These are phyloP conservation scores for Caloboletus inedulis DNA, from an alignment of 1,284 basidiomycete species.

Conservation along the genomic window DNA sequence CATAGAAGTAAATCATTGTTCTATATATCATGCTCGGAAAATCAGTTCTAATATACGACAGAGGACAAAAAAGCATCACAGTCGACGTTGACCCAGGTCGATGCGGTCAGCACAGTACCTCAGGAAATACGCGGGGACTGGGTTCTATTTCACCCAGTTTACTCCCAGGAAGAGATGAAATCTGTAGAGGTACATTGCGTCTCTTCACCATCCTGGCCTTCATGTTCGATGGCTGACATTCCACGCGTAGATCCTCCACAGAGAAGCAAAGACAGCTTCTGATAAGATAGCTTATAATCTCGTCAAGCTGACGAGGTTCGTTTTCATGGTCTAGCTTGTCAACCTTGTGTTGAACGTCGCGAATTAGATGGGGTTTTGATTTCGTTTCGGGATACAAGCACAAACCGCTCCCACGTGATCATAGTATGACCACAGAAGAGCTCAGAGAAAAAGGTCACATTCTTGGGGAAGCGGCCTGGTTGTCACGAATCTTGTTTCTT, in stretches of 20 bases:
- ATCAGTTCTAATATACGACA: slow-evolving; percentile 10
- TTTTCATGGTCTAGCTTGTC: slow-evolving; percentile 1
- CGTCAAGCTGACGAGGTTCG: slow-evolving; percentile 56
- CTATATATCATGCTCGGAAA: background rate
- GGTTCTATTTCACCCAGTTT: slow-evolving; percentile 83
- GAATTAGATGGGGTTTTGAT: slow-evolving; percentile 64
- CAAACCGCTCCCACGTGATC: slow-evolving; percentile 56
- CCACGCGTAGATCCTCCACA: slow-evolving; percentile 60
- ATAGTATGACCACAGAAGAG: slow-evolving; percentile 64
- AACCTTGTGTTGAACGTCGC: slow-evolving; percentile 6
- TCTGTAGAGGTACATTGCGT: slow-evolving; percentile 57
- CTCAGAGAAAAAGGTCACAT: slow-evolving; percentile 71
- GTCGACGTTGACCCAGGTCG: slow-evolving; percentile 18
- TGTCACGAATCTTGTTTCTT: slow-evolving; percentile 83
- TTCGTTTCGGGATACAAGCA: slow-evolving; percentile 79
- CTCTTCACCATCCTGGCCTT: background rate
- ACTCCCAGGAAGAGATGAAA: slow-evolving; percentile 73
- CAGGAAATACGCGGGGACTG: slow-evolving; percentile 64
- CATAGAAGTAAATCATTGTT: slow-evolving; percentile 22
- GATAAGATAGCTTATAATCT: slow-evolving; percentile 72
- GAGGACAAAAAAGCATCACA: slow-evolving; percentile 26
- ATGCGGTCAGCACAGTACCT: slow-evolving; percentile 45
- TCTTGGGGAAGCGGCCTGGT: slow-evolving; percentile 74
- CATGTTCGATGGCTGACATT: background rate
- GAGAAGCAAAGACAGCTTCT: slow-evolving; percentile 58